Percentiles rank a stretch among this genome's conserved stretches.
phyloP scores from a whole-genome alignment of 768 basidiomycete species.

The Boletus reticulatus region DNA sequence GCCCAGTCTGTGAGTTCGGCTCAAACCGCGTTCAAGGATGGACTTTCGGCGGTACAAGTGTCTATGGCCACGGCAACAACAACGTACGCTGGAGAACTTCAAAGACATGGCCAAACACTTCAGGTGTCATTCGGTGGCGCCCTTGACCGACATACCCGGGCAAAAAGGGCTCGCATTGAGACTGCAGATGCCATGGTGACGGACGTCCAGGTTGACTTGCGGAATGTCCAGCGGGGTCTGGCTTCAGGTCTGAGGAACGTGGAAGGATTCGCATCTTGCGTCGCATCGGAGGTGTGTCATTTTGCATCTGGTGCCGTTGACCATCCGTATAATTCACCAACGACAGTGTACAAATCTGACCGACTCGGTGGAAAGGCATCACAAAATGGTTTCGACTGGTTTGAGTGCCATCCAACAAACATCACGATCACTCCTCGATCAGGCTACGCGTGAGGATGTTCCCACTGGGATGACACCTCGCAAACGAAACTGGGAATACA shows the following conservation, averaged over 20 bases:
- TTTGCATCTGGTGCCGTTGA: not conserved
- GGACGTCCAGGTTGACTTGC: slow-evolving; percentile 52
- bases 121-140: slow-evolving; percentile 48
- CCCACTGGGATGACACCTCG: slow-evolving; percentile 75
- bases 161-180: slow-evolving; percentile 69
- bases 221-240: slow-evolving; percentile 48
- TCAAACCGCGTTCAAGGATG: slow-evolving; percentile 40
- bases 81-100: slow-evolving; percentile 51
- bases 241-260: slow-evolving; percentile 48
- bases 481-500: slow-evolving; percentile 70
- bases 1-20: slow-evolving; percentile 41
- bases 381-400: slow-evolving; percentile 39
- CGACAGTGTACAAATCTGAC: slow-evolving; percentile 42
- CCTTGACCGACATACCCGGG: slow-evolving; percentile 56
- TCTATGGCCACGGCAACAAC: slow-evolving; percentile 46
- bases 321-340: not conserved
- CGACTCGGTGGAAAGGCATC: slow-evolving; percentile 42
- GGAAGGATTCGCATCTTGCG: slow-evolving; percentile 40
- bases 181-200: slow-evolving; percentile 47
- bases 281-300: slow-evolving; percentile 51
- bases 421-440: slow-evolving; percentile 48
- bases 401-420: slow-evolving; percentile 50
- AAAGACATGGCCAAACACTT: slow-evolving; percentile 45
- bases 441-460: slow-evolving; percentile 60
- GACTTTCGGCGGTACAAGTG: slow-evolving; percentile 43